A percentile compares a stretch with the other conserved stretches of the same genome.
phyloP scores from a whole-genome alignment of 805 yeast genomes.

The Candida corydali region DNA sequence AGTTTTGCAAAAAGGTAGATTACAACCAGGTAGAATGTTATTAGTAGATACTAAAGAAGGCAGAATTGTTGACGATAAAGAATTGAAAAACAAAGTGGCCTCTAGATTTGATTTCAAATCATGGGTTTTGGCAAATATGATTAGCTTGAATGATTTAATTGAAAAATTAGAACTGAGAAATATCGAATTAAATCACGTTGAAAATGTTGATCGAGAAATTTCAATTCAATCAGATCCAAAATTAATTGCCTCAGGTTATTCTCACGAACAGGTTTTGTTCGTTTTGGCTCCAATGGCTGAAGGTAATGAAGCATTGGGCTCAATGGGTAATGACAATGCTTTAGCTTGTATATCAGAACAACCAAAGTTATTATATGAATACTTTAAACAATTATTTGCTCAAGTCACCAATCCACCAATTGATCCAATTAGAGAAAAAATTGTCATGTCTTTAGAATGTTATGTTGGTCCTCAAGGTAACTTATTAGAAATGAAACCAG shows the following conservation, averaged over 20 bases:
- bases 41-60: slow-evolving; percentile 93
- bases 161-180: slow-evolving; percentile 48
- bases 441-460: slow-evolving; percentile 96
- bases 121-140: slow-evolving; percentile 85
- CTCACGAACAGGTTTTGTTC: slow-evolving; percentile 85
- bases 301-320: slow-evolving; percentile 93
- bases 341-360: slow-evolving; percentile 92
- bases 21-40: slow-evolving; percentile 94
- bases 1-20: slow-evolving; percentile 85
- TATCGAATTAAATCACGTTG: slow-evolving; percentile 16
- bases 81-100: slow-evolving; percentile 76
- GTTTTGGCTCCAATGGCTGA: slow-evolving; percentile 93
- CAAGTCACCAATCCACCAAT: slow-evolving; percentile 99
- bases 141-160: slow-evolving; percentile 74
- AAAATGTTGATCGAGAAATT: slow-evolving; percentile 22
- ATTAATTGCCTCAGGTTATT: slow-evolving; percentile 82
- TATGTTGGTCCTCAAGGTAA: slow-evolving; percentile 99
- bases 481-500: slow-evolving; percentile 84
- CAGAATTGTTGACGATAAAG: slow-evolving; percentile 87
- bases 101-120: slow-evolving; percentile 86
- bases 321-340: slow-evolving; percentile 98
- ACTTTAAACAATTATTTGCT: slow-evolving; percentile 93
- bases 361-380: slow-evolving; percentile 86
- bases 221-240: slow-evolving; percentile 79
- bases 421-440: slow-evolving; percentile 94